Base-by-base conservation (phyloP, 306 rosid species). In the Datisca glomerata region DNA sequence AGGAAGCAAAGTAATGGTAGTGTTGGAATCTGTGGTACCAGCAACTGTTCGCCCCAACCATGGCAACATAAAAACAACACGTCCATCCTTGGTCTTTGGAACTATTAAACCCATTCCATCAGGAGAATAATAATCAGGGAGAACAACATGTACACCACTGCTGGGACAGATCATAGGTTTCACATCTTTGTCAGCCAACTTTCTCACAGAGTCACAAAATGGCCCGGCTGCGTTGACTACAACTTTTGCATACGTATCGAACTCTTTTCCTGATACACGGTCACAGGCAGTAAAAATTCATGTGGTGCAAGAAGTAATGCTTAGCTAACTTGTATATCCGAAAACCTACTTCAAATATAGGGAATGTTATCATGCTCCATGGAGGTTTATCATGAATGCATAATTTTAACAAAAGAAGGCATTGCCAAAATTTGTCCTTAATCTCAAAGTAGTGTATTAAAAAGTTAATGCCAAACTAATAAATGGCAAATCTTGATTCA, bases 1-100 rank as follows among this genome's bases (percentile, higher is more conserved):
- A 47, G 98, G 98, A 62, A 84, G 85, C 43, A 61, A 61, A 24
- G 96, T 80, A 47, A 91, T 91, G 34, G 25, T 0, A 7, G 98
- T 85, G 66, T 53, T 78, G 53, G 98, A 91, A 80, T 91, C 98
- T 40, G 98, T 84, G 49, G 98, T 91, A 42, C 98, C 98, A 62
- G 98, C 98, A 58, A 91, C 74, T 22, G 98, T 84, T 52, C 85
- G 78, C 56, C 98, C 98, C 67, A 91, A 73, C 98, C 98, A 91
- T 13, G 98, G 98, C 40, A 91, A 78, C 98, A 91, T 91, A 67
- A 91, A 91, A 56, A 85, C 81, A 64, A 91, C 92, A 43, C 98
- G 96, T 6, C 98, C 98, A 56, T 91, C 98, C 70, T 75, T 80
- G 28, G 98, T 91, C 74, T 84, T 91, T 42, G 98, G 98, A 60